Base-by-base conservation (phyloP, 1,284 basidiomycete species). In the Sutorius eximius region DNA sequence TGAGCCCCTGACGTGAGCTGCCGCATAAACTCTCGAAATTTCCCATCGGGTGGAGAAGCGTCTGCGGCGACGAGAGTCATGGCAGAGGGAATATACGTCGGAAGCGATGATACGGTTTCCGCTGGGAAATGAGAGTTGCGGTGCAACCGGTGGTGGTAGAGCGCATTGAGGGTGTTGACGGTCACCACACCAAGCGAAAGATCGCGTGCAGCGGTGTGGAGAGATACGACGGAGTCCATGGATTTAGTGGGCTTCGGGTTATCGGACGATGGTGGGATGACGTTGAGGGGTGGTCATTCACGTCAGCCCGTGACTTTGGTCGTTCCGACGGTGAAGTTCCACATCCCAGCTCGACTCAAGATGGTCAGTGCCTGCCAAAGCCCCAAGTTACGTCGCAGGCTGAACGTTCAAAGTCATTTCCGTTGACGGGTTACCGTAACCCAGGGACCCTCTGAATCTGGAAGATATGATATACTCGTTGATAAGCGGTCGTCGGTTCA, bases 1-100 rank as follows among this genome's bases (percentile, higher is more conserved):
- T 76, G 73, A 8, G 80, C 78, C 30, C 65, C 61, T 10, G 60
- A 57, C 11, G 72, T 75, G 48, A 83, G 74, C 18, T 61, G 56
- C 13, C 48, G 49, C 56, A 68, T 45, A 43, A 56, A 65, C 5
- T 45, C 37, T 22, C 34, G 45, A 32, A 34, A 45, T 38, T 44
- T 40, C 32, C 46, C 24, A 18, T 57, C 45, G 18, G 46, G 52
- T 45, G 59, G 59, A 29, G 33, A 27, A 13, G 13, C 29, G n/a
- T 45, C 43, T 9, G 38, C 30, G 24, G 45, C 51, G 33, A 62
- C 40, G 40, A 63, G 53, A 29, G 61, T 64, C 24, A 45, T 48
- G 29, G 45, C 47, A 30, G 49, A 48, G 2, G 50, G 53, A 18
- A 55, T 34, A 52, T 55, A 63, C 20, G 45, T 52, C 33, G 61